Percentiles rank a stretch among this genome's conserved stretches.
Evolutionary conservation across 352 stramenopile genomes (phyloP).

Genomic region (Phytophthora pisi): DNA sequence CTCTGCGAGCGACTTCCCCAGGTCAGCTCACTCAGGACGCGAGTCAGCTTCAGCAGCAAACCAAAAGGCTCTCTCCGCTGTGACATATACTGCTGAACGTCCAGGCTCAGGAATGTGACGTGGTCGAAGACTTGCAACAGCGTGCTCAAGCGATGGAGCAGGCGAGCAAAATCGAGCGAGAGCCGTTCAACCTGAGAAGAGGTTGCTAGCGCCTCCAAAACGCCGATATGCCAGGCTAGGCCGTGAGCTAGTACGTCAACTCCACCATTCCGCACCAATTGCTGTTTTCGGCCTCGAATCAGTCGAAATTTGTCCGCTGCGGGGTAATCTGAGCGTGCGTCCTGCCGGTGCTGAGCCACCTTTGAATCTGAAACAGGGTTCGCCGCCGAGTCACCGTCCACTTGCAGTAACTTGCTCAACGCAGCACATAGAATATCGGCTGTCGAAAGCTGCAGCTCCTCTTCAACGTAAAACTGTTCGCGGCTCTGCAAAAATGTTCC

Average conservation of each 20-base stretch:
- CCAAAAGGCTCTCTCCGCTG: slow-evolving; percentile 37
- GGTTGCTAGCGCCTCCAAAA: slow-evolving; percentile 11
- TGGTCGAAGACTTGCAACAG: slow-evolving; percentile 72
- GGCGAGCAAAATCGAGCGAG: slow-evolving; percentile 19
- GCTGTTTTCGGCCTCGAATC: slow-evolving; percentile 42
- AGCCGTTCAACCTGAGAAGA: slow-evolving; percentile 2
- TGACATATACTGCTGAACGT: slow-evolving; percentile 60
- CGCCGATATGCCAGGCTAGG: slow-evolving; percentile 10
- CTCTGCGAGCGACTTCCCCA: slow-evolving; percentile 34
- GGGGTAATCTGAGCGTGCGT: slow-evolving; percentile 13
- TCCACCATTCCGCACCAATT: slow-evolving; percentile 48
- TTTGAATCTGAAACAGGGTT: neutral
- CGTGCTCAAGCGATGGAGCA: slow-evolving; percentile 45
- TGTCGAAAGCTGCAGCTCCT: slow-evolving; percentile 33
- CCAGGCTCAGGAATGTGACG: slow-evolving; percentile 55
- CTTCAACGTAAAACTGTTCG: slow-evolving; percentile 46
- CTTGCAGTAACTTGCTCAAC: slow-evolving; percentile 55
- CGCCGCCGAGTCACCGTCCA: slow-evolving; percentile 18
- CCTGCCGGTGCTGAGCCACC: slow-evolving; percentile 5
- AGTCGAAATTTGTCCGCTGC: slow-evolving; percentile 32
- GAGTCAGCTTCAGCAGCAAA: slow-evolving; percentile 48
- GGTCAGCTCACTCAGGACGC: slow-evolving; percentile 38
- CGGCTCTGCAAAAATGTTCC: slow-evolving; percentile 19
- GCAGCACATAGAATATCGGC: slow-evolving; percentile 39
- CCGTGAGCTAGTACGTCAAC: slow-evolving; percentile 34